Evolutionary conservation across 2,329 filamentous ascomycete species (phyloP), one percentile per base, ranked within the genome.

Genomic region (Ophiostoma tasmaniense): DNA sequence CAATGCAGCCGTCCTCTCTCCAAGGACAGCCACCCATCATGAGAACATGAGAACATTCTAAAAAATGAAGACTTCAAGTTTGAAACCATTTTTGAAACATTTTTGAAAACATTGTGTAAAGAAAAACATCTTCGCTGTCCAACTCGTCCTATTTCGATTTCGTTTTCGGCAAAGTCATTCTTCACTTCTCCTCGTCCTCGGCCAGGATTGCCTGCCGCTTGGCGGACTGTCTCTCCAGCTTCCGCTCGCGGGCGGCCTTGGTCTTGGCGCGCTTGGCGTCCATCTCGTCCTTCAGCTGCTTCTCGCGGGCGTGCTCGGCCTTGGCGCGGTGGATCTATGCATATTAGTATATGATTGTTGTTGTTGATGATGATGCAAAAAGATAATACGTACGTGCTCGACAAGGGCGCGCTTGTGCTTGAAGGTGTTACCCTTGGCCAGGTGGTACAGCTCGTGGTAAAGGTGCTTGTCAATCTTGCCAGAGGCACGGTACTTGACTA

Each of bases 391-490:
- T 96, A 99, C 95, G 87, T 99, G 95, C 89, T 99, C 95, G 82
- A 99, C 93, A 79, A 99, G 90, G 80, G 93, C 95, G 85, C 95
- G 91, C 93, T 98, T 99, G 92, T 99, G 95, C 93, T 99, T 99
- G 91, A 99, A 99, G 83, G 95, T 94, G 90, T 99, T 99, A 96
- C 95, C 96, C 93, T 99, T 99, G 90, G 91, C 95, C 82, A 96
- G 87, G 85, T 97, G 95, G 89, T 99, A 99, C 77, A 99, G 92
- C 87, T 98, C 93, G 89, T 99, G 95, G 90, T 99, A 99, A 73
- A 99, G 93, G 89, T 99, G 95, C 90, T 99, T 99, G 87, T 99
- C 95, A 82, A 99, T 99, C 91, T 99, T 99, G 84, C 96, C 96
- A 80, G 91, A 91, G 83, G 94, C 94, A 84, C 95, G 95, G 89